These are phyloP conservation scores for Fraxinus sp. DNA, from an alignment of 305 asterid genomes.

Conservation along the genomic window DNA sequence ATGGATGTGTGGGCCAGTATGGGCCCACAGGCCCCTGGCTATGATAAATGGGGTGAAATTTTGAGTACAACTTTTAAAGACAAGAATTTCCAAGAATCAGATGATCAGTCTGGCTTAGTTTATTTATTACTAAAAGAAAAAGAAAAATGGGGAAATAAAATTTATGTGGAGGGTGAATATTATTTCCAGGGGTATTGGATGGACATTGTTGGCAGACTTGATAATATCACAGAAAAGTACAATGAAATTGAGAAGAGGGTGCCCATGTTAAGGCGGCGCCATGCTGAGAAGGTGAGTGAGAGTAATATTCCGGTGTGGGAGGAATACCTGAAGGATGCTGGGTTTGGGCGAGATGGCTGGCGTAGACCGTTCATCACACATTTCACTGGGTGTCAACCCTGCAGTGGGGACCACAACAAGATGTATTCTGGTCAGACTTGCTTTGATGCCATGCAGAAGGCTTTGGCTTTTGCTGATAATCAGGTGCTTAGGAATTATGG, in stretches of 20 bases:
- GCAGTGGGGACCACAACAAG: conserved; percentile 83
- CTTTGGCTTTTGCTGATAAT: conserved; percentile 81
- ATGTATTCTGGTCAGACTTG: conserved; percentile 78
- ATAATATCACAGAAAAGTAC: conserved; percentile 54
- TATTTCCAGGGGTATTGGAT: conserved; percentile 92
- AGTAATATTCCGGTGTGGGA: conserved; percentile 55
- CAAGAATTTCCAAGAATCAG: conserved; percentile 71
- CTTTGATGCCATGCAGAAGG: conserved; percentile 70
- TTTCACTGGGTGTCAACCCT: conserved; percentile 97
- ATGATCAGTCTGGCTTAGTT: conserved; percentile 78
- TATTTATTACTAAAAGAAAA: conserved; percentile 59
- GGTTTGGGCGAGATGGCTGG: conserved; percentile 65
- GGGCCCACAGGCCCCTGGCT: conserved; percentile 84
- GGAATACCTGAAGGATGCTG: conserved; percentile 66
- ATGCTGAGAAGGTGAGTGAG: conserved; percentile 76
- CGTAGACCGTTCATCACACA: conserved; percentile 93
- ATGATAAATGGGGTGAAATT: conserved; percentile 72
- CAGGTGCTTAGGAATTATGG: conserved; percentile 88
- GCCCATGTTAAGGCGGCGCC: conserved; percentile 54
- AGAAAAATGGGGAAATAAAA: conserved; percentile 64
- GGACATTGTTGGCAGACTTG: conserved; percentile 62
- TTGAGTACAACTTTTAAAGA: conserved; percentile 52
- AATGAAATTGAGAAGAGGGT: conserved; percentile 43
- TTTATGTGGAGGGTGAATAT: conserved; percentile 62
- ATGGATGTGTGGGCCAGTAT: conserved; percentile 75